Percentiles rank a stretch among this genome's conserved stretches.
Conservation (phyloP, 2,329 filamentous ascomycete genomes). For the Tolypocladium paradoxum region DNA sequence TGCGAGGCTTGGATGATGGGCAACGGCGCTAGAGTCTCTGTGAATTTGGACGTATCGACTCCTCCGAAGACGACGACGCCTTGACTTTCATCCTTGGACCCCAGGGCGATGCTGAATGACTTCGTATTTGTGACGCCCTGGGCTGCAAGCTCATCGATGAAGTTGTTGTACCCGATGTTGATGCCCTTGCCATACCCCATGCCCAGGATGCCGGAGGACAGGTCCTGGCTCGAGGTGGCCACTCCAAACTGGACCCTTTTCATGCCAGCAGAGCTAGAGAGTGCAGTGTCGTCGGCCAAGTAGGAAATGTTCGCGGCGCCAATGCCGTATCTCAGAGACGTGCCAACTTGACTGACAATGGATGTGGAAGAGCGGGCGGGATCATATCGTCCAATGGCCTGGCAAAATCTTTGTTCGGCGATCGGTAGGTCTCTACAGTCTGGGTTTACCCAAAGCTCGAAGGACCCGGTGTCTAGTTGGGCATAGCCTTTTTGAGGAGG, state of each 20-base stretch:
- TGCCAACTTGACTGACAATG: constrained; percentile 18
- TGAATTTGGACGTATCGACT: constrained; percentile 53
- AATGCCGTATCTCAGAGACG: constrained; percentile 38
- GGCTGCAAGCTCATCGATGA: constrained; percentile 37
- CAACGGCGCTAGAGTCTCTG: constrained; percentile 45
- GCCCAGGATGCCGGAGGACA: constrained; percentile 55
- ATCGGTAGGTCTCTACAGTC: constrained; percentile 36
- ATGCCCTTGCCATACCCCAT: constrained; percentile 53
- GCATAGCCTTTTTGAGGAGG: constrained; percentile 42
- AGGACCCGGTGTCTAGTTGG: constrained; percentile 49
- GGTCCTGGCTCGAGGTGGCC: constrained; percentile 37
- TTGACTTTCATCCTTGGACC: constrained; percentile 46
- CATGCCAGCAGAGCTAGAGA: constrained; percentile 28
- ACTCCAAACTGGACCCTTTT: constrained; percentile 53
- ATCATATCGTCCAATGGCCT: constrained; percentile 33
- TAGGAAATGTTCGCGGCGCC: constrained; percentile 41
- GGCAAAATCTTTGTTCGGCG: constrained; percentile 33
- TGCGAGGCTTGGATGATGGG: constrained; percentile 46
- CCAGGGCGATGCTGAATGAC: constrained; percentile 56
- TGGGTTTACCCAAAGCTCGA: constrained; percentile 54
- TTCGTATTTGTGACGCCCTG: constrained; percentile 47
- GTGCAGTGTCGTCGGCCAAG: constrained; percentile 32
- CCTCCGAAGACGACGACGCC: constrained; percentile 61
- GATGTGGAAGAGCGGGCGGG: constrained; percentile 29
- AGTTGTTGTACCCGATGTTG: constrained; percentile 37